Conservation (phyloP, 2,329 filamentous ascomycete species). For the Seiridium unicorne region DNA sequence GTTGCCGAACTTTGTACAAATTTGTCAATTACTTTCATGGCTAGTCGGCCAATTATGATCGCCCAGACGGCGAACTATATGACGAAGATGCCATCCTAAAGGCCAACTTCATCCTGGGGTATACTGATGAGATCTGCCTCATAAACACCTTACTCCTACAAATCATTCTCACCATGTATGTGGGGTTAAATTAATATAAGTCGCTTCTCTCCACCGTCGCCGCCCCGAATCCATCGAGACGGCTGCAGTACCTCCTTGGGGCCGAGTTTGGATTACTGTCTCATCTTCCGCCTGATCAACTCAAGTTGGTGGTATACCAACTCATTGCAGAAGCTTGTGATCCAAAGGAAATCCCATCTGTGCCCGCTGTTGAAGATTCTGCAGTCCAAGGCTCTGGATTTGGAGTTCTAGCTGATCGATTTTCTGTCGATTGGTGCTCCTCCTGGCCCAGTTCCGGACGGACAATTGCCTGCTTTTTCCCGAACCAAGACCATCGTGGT, state of each 20-base stretch:
- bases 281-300: too few relatives aligned
- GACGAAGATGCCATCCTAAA: not conserved
- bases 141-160: not conserved
- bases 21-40: not conserved
- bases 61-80: not conserved
- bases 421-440: not conserved
- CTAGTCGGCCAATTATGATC: not conserved
- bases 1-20: too few relatives aligned
- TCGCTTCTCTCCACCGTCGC: too few relatives aligned
- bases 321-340: too few relatives aligned
- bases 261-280: too few relatives aligned
- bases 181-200: too few relatives aligned
- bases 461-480: not conserved
- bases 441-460: not conserved
- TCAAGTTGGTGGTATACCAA: too few relatives aligned
- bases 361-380: too few relatives aligned
- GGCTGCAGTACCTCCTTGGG: too few relatives aligned
- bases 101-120: not conserved
- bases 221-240: too few relatives aligned
- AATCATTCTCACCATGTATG: too few relatives aligned
- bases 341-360: too few relatives aligned
- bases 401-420: not conserved
- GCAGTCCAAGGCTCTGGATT: not conserved
- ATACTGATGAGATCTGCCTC: not conserved
- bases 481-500: not conserved